These are phyloP conservation scores for Metschnikowia bowlesiae DNA, from an alignment of 805 yeast species.

Conservation along the genomic window DNA sequence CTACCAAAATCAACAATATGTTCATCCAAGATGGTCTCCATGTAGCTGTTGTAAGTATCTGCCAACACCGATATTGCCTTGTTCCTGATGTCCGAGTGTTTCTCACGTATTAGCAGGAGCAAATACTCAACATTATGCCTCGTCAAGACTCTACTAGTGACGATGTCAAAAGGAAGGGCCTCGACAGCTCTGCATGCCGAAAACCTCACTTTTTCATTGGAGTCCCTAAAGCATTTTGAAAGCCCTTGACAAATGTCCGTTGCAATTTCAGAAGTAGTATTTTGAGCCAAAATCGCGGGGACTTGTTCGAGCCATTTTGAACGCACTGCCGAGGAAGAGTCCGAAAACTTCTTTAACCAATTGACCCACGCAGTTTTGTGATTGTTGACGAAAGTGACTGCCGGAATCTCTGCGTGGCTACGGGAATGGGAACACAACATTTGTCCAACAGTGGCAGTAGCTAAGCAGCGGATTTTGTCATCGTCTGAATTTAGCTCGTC, in stretches of 20 bases:
- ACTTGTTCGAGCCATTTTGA: constrained; percentile 64
- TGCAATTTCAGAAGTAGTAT: constrained; percentile 47
- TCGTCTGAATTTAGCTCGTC: constrained; percentile 76
- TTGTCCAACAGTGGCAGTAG: constrained; percentile 69
- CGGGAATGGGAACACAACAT: constrained; percentile 43
- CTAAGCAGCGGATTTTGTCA: constrained; percentile 55
- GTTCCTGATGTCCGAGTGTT: constrained; percentile 58
- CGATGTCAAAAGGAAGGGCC: constrained; percentile 40
- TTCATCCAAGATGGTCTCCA: constrained; percentile 15
- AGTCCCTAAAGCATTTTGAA: constrained; percentile 66
- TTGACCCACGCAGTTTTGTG: constrained; percentile 59
- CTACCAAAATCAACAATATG: constrained; percentile 30
- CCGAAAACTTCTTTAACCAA: constrained; percentile 76
- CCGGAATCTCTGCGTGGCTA: constrained; percentile 31
- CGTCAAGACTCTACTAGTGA: constrained; percentile 47
- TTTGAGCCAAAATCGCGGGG: constrained; percentile 40
- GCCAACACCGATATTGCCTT: constrained; percentile 54
- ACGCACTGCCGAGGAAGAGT: constrained; percentile 61
- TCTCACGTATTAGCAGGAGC: constrained; percentile 67
- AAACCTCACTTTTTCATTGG: constrained; percentile 68
- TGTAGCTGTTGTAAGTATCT: constrained; percentile 48
- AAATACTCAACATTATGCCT: constrained; percentile 49
- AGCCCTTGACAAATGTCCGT: constrained; percentile 44
- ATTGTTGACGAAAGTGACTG: constrained; percentile 51
- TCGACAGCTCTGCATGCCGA: constrained; percentile 52